These are phyloP conservation scores for Fennellomyces sp. DNA, from an alignment of 371 early-diverging fungal species.

Conservation along the genomic window DNA sequence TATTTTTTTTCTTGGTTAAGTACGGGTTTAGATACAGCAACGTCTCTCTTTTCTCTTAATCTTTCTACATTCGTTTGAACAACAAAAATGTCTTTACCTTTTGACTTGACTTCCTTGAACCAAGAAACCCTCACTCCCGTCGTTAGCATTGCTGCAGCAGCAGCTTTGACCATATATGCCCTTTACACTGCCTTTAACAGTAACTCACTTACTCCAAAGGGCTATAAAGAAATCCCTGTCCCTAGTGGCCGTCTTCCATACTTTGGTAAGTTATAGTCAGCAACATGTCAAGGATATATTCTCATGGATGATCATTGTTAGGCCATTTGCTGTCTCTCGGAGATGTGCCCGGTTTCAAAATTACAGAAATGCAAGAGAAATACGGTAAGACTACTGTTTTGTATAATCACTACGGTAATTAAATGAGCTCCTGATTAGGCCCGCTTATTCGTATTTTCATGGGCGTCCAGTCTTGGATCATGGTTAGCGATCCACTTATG, in stretches of 20 bases:
- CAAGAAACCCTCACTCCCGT: conserved; percentile 2
- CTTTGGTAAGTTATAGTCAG: conserved; percentile 20
- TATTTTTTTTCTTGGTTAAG: too few relatives aligned
- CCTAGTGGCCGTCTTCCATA: conserved; percentile 9
- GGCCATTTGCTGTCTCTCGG: conserved; percentile 24
- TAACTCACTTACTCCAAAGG: not conserved
- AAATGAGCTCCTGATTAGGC: too few relatives aligned
- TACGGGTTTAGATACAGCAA: too few relatives aligned
- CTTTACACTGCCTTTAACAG: not conserved
- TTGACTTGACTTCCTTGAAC: not conserved
- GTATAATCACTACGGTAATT: too few relatives aligned
- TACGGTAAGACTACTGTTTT: conserved; percentile 14
- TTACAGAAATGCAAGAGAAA: conserved; percentile 17
- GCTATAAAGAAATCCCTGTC: conserved; percentile 10
- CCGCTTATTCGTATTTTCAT: conserved; percentile 19
- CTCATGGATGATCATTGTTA: not conserved
- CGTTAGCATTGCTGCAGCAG: conserved; percentile 13
- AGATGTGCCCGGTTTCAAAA: conserved; percentile 7
- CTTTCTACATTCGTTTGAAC: not conserved
- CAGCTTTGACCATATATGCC: conserved; percentile 6
- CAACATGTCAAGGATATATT: too few relatives aligned
- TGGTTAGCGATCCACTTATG: conserved; percentile 21
- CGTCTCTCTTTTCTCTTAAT: not conserved
- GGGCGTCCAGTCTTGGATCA: conserved; percentile 23
- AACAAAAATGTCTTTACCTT: not conserved